Conservation (phyloP, 257 asterid species). For the Solanum pennellii region DNA sequence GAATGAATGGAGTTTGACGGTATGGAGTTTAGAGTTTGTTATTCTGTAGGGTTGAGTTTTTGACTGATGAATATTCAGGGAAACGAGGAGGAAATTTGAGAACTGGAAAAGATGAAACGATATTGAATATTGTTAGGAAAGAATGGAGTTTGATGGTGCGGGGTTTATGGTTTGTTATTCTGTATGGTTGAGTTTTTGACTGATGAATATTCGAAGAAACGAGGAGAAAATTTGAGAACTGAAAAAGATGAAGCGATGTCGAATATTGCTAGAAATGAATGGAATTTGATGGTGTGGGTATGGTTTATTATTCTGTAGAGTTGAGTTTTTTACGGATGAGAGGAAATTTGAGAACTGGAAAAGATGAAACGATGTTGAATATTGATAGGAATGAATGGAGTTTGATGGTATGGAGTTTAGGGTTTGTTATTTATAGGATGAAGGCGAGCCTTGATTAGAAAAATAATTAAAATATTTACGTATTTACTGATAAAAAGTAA, state of each 20-base stretch:
- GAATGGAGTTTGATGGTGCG: neutral
- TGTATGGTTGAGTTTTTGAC: neutral
- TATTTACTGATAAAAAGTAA: neutral
- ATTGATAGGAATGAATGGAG: neutral
- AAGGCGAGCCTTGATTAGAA: neutral
- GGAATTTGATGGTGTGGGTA: neutral
- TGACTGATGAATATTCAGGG: fast-evolving
- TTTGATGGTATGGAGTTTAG: neutral
- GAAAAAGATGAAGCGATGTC: fast-evolving
- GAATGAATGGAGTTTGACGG: neutral
- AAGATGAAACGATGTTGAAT: fast-evolving
- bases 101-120: neutral
- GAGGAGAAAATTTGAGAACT: neutral
- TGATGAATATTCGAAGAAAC: neutral
- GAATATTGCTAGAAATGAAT: neutral
- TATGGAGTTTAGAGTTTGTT: no score
- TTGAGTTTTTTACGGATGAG: neutral
- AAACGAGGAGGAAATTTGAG: neutral
- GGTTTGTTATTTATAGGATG: neutral
- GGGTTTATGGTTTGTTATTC: neutral
- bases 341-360: neutral
- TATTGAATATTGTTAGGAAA: fast-evolving
- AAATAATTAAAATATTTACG: neutral
- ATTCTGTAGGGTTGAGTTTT: neutral
- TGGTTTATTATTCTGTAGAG: neutral